These are phyloP conservation scores for Solanum bukasovii DNA, from an alignment of 257 asterid species.

Conservation along the genomic window DNA sequence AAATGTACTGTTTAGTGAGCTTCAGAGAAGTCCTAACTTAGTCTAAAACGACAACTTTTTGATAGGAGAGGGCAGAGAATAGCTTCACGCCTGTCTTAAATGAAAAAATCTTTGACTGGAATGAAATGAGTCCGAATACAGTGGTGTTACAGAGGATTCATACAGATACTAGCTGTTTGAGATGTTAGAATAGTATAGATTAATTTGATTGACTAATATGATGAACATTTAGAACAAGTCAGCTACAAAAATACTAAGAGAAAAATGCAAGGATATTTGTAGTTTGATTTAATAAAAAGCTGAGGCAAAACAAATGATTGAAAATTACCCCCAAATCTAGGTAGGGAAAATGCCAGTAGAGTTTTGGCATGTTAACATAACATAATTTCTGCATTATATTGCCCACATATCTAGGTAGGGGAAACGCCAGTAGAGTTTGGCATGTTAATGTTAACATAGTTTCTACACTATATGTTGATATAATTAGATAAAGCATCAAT, in stretches of 20 bases:
- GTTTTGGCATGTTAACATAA: background rate
- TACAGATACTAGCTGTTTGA: background rate
- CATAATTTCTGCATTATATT: background rate
- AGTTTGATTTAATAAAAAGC: background rate
- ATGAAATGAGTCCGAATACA: background rate
- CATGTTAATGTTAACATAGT: background rate
- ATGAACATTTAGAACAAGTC: background rate
- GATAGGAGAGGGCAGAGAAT: background rate
- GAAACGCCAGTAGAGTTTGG: background rate
- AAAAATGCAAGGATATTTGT: conserved; percentile 1
- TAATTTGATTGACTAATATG: background rate
- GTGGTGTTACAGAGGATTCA: background rate
- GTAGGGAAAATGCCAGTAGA: background rate
- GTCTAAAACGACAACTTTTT: background rate
- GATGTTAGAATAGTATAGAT: background rate
- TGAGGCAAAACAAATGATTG: background rate
- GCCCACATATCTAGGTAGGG: background rate
- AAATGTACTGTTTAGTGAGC: background rate
- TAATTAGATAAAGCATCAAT: background rate
- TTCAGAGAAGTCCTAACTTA: background rate
- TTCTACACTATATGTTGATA: background rate
- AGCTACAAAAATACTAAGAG: background rate
- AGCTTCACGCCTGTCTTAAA: background rate
- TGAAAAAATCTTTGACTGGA: background rate
- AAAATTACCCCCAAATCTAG: background rate